Percentiles rank a stretch among this genome's conserved stretches.
phyloP scores from a whole-genome alignment of 1,284 basidiomycete species.

The Fomes fomentarius region DNA sequence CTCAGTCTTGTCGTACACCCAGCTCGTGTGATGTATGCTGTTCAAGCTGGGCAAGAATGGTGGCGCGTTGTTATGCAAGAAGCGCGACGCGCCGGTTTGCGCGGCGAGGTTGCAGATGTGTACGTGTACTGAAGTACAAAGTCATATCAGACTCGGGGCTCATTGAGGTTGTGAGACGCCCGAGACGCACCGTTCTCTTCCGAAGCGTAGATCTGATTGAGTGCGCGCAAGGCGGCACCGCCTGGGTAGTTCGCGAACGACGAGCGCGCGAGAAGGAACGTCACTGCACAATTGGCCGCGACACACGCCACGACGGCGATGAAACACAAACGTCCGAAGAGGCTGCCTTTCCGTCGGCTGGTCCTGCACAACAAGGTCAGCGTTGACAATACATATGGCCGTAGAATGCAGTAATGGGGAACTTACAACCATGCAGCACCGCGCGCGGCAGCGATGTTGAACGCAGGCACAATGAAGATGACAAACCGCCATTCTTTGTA shows the following conservation, averaged over 20 bases:
- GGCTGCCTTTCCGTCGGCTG: slow-evolving; percentile 46
- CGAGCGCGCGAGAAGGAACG: slow-evolving; percentile 55
- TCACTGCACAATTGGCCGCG: slow-evolving; percentile 52
- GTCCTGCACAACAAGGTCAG: slow-evolving; percentile 38
- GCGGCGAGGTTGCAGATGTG: slow-evolving; percentile 85
- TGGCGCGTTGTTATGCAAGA: slow-evolving; percentile 73
- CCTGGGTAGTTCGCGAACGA: slow-evolving; percentile 91
- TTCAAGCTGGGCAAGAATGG: slow-evolving; percentile 43
- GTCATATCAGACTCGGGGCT: background rate
- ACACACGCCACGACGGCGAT: slow-evolving; percentile 50
- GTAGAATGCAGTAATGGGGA: background rate
- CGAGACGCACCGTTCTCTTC: slow-evolving; percentile 37
- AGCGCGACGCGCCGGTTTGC: slow-evolving; percentile 91
- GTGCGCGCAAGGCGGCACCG: slow-evolving; percentile 68
- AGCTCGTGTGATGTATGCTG: slow-evolving; percentile 35
- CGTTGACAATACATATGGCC: background rate
- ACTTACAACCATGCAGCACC: slow-evolving; percentile 66
- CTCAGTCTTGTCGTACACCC: slow-evolving; percentile 85
- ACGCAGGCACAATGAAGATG: slow-evolving; percentile 81
- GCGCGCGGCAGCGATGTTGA: slow-evolving; percentile 82
- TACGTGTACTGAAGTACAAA: slow-evolving; percentile 49
- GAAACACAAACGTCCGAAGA: slow-evolving; percentile 48
- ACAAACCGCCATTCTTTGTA: slow-evolving; percentile 98
- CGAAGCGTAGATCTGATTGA: slow-evolving; percentile 56
- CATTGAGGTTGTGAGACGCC: background rate